Conservation (phyloP, 139 green algal genomes). For the Chlamydomonas asymmetrica region DNA sequence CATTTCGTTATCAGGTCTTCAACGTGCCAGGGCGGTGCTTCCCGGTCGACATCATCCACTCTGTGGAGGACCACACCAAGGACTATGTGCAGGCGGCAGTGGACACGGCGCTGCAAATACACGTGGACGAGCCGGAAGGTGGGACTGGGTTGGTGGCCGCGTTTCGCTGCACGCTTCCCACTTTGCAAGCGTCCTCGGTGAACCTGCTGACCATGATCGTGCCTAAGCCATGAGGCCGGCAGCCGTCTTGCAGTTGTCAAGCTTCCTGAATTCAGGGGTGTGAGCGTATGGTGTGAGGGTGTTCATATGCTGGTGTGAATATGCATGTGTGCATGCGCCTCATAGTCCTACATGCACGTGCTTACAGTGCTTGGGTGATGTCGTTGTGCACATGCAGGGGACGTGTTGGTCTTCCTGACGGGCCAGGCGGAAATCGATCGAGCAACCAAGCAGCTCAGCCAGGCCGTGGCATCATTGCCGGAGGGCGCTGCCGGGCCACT, state of each 20-base stretch:
- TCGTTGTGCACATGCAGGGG: conserved; percentile 9
- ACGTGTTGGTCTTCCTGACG: conserved; percentile 92
- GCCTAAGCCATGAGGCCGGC: too few relatives aligned
- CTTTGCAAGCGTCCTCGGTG: too few relatives aligned
- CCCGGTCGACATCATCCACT: conserved; percentile 84
- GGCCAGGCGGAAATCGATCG: conserved; percentile 94
- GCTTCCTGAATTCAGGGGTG: too few relatives aligned
- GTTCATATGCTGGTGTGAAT: too few relatives aligned
- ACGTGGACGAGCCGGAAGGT: conserved; percentile 63
- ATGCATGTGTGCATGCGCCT: too few relatives aligned
- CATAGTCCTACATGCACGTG: too few relatives aligned
- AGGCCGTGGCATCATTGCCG: conserved; percentile 52
- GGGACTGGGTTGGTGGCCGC: neutral
- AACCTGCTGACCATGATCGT: too few relatives aligned
- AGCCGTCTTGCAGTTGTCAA: too few relatives aligned
- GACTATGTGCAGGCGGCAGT: conserved; percentile 62
- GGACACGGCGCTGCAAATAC: conserved; percentile 78
- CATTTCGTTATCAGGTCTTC: conserved; percentile 73
- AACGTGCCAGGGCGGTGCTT: conserved; percentile 84
- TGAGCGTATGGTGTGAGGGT: too few relatives aligned
- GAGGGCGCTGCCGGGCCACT: conserved; percentile 63
- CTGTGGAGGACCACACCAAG: conserved; percentile 56
- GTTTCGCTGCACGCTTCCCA: too few relatives aligned
- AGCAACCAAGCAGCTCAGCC: conserved; percentile 53
- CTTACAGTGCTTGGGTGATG: too few relatives aligned